A percentile compares a stretch with the other conserved stretches of the same genome.
These are phyloP conservation scores for Botrytis byssoidea DNA, from an alignment of 2,329 filamentous ascomycete species.

Conservation along the genomic window DNA sequence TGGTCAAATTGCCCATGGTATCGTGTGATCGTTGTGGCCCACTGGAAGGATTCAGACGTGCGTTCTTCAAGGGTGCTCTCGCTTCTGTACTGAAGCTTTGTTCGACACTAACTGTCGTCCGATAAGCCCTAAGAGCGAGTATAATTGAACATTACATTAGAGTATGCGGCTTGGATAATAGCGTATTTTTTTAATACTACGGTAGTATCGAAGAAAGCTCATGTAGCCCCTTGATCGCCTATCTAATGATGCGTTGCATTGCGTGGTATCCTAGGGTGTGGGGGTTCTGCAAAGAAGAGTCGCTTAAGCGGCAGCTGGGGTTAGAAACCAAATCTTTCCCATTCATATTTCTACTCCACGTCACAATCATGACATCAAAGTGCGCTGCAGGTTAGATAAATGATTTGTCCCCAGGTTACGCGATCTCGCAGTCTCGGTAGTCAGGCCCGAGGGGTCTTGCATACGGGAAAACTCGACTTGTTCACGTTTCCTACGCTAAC, in stretches of 20 bases:
- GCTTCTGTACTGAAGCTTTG: not conserved
- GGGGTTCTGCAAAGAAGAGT: not conserved
- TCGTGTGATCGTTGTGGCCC: not conserved
- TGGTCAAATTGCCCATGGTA: not conserved
- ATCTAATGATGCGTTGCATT: not conserved
- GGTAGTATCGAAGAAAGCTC: not conserved
- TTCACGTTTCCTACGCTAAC: not conserved
- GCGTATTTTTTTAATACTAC: not conserved
- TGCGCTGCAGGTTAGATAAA: not conserved
- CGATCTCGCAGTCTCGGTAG: not conserved
- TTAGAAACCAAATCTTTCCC: not conserved
- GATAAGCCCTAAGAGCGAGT: not conserved
- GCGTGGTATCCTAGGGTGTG: not conserved
- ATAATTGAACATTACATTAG: not conserved
- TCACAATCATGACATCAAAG: not conserved
- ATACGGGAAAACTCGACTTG: not conserved
- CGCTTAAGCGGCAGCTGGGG: not conserved
- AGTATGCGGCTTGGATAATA: not conserved
- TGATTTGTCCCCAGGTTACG: not conserved
- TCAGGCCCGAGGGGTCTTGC: not conserved
- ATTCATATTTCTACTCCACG: not conserved
- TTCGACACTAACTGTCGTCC: not conserved
- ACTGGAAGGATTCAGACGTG: not conserved
- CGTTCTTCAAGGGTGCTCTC: not conserved
- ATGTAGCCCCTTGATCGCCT: not conserved